A percentile compares a stretch with the other conserved stretches of the same genome.
These are phyloP conservation scores for Trametes punicea DNA, from an alignment of 768 basidiomycete genomes.

Conservation along the genomic window DNA sequence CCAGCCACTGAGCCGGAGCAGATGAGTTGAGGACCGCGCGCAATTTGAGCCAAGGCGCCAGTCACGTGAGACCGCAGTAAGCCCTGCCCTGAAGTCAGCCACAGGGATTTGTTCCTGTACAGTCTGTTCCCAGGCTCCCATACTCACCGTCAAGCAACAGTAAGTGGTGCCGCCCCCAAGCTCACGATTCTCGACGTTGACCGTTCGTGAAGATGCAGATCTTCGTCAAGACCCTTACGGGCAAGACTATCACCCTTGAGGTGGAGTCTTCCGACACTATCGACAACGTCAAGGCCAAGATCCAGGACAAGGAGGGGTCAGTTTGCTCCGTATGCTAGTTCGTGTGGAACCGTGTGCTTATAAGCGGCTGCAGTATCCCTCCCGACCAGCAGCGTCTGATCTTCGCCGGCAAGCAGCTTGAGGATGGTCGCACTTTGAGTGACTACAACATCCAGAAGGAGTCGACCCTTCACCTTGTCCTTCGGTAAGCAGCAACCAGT, in stretches of 20 bases:
- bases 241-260: slow-evolving; percentile 98
- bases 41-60: not conserved
- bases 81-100: slow-evolving; percentile 31
- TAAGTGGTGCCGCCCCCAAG: slow-evolving; percentile 22
- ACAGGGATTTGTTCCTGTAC: slow-evolving; percentile 26
- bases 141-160: slow-evolving; percentile 22
- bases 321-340: slow-evolving; percentile 7
- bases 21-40: not conserved
- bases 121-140: slow-evolving; percentile 29
- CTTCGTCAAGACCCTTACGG: slow-evolving; percentile 89
- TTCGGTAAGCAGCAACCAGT: slow-evolving; percentile 58
- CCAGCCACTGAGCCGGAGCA: too few relatives aligned
- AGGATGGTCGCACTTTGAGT: slow-evolving; percentile 93
- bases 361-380: slow-evolving; percentile 59
- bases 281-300: slow-evolving; percentile 89
- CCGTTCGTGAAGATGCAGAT: slow-evolving; percentile 43
- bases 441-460: slow-evolving; percentile 99
- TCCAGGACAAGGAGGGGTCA: slow-evolving; percentile 76
- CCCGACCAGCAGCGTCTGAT: slow-evolving; percentile 95
- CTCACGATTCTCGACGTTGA: slow-evolving; percentile 20
- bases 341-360: not conserved
- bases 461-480: slow-evolving; percentile 95
- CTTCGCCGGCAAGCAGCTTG: slow-evolving; percentile 97
- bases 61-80: slow-evolving; percentile 6
- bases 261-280: slow-evolving; percentile 96